Evolutionary conservation across 495 filamentous ascomycete genomes (phyloP), one percentile per base, ranked within the genome.

Genomic region (Aspergillus taichungensis): DNA sequence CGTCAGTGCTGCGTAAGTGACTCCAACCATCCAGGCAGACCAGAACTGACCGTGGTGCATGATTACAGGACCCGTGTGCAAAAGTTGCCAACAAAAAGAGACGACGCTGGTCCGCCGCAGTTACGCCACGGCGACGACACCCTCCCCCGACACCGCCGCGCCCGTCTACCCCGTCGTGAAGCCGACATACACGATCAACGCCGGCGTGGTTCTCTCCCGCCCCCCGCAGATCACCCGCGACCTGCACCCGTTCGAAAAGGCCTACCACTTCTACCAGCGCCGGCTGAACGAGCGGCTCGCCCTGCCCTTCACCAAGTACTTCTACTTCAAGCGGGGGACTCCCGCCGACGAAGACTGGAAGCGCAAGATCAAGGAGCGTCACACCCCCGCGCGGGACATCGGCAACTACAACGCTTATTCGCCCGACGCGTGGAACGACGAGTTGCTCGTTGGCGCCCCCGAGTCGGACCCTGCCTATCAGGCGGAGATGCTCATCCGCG

Each of bases 181-280:
- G 13, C 61, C 65, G 13, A 57, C 70, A 51, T 86, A 87, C 71
- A 73, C 67, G 46, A 79, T 94, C 72, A 82, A 83, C 46, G 79
- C 88, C 47, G 80, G 82, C 42, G 72, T 95, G 44, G 79, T 96
- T 47, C 84, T 99, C 46, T 88, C 88, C 27, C 86, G 92, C 30
- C 80, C 94, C 6, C 92, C 92, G 7, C 68, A 88, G 40, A 73
- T 99, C 51, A 97, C 94, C 41, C 85, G 84, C 48, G 73, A 83
- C 40, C 83, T 88, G 12, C 83, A 82, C 30, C 74, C 85, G 9
- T 97, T 99, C 64, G 92, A 99, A 66, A 83, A 87, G 61, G 73
- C 90, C 41, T 96, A 78, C 71, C 92, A 82, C 72, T 87, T 97
- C 63, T 99, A 99, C 72, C 92, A 99, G 68, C 87, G 87, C 48